These are phyloP conservation scores for Centrapalus pauciflorus DNA, from an alignment of 129 eudicot genomes.

Conservation along the genomic window DNA sequence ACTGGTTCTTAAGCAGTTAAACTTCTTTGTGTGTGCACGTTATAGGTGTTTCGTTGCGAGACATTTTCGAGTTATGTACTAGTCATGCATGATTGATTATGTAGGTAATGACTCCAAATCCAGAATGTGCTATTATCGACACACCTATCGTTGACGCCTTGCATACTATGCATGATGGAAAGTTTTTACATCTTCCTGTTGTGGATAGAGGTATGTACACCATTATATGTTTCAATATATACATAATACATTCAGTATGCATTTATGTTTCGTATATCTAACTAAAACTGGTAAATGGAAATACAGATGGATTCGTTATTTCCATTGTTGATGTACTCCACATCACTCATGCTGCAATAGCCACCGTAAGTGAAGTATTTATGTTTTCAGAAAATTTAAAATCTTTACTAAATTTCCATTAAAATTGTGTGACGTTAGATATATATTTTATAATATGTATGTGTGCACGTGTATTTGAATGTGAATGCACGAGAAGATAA, in stretches of 20 bases:
- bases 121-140: constrained; percentile 87
- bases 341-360: constrained; percentile 92
- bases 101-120: constrained; percentile 97
- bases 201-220: constrained; percentile 73
- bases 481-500: neutral
- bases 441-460: neutral
- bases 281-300: constrained; percentile 9
- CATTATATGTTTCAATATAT: neutral
- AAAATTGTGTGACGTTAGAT: neutral
- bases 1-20: neutral
- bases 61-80: neutral
- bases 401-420: neutral
- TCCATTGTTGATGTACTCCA: constrained; percentile 90
- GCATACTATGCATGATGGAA: constrained; percentile 97
- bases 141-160: constrained; percentile 97
- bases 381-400: neutral
- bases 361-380: constrained; percentile 60
- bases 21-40: neutral
- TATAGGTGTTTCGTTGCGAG: neutral
- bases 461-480: neutral
- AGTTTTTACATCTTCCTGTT: constrained; percentile 95
- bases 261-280: neutral
- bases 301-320: constrained; percentile 74
- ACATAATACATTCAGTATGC: neutral
- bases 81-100: constrained; percentile 15